Percentiles rank a stretch among this genome's conserved stretches.
phyloP scores from a whole-genome alignment of 768 basidiomycete species.

The Russula sp. region DNA sequence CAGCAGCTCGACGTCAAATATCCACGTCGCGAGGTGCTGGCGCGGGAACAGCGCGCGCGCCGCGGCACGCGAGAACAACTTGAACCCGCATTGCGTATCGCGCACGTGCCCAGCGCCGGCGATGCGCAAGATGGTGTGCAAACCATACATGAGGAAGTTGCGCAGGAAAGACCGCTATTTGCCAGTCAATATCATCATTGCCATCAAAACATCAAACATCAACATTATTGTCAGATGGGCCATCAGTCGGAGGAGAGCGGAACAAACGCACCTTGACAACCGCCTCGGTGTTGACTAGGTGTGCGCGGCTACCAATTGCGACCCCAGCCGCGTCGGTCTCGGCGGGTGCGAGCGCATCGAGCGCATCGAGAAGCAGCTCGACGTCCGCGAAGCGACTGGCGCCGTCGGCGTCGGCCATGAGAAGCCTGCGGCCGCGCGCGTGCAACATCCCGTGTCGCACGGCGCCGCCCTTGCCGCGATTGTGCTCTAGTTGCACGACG shows the following conservation, averaged over 20 bases:
- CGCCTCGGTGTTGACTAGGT: slow-evolving; percentile 85
- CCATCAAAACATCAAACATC: no score
- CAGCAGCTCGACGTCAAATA: slow-evolving; percentile 93
- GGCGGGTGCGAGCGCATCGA: slow-evolving; percentile 52
- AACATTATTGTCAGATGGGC: no score
- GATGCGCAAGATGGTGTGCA: slow-evolving; percentile 82
- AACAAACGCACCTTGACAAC: slow-evolving; percentile 71
- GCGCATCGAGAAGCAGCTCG: slow-evolving; percentile 64
- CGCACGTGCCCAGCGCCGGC: slow-evolving; percentile 87
- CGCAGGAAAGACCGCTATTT: slow-evolving; percentile 82
- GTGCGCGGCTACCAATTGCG: slow-evolving; percentile 80
- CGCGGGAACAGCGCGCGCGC: slow-evolving; percentile 79
- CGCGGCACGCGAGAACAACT: slow-evolving; percentile 80
- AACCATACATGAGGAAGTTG: slow-evolving; percentile 89
- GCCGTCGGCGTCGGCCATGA: slow-evolving; percentile 95
- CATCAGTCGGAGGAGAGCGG: not conserved
- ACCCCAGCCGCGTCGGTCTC: slow-evolving; percentile 51
- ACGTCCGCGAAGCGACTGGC: slow-evolving; percentile 85
- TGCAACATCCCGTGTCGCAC: slow-evolving; percentile 89
- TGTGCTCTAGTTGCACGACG: slow-evolving; percentile 69
- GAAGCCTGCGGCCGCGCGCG: slow-evolving; percentile 62
- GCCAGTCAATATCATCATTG: not conserved
- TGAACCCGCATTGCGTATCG: slow-evolving; percentile 97
- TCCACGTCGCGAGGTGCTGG: slow-evolving; percentile 88
- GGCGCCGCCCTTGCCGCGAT: slow-evolving; percentile 89